These are phyloP conservation scores for Petunia secreta DNA, from an alignment of 257 asterid species.

Conservation along the genomic window DNA sequence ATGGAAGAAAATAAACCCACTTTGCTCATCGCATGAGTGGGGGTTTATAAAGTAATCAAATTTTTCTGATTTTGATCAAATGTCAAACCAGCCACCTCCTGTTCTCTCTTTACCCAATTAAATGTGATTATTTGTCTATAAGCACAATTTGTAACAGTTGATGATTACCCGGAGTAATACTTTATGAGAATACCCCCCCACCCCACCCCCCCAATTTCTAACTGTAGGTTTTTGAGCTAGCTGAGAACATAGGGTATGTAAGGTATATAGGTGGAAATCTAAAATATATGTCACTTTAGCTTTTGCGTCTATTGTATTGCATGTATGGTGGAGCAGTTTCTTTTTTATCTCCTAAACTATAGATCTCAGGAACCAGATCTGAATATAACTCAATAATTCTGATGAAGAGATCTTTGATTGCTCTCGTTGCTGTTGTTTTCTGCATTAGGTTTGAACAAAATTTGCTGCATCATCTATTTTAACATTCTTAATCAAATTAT, in stretches of 20 bases:
- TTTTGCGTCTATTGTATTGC: neutral
- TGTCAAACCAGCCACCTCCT: neutral
- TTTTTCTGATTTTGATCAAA: neutral
- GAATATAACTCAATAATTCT: neutral
- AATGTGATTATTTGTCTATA: neutral
- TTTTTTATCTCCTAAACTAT: neutral
- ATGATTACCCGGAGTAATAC: neutral
- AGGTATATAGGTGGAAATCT: neutral
- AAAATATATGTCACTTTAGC: neutral
- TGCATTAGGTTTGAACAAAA: neutral
- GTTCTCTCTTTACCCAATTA: neutral
- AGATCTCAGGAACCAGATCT: neutral
- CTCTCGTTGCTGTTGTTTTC: neutral
- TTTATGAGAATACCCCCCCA: too few species aligned
- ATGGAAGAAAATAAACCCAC: neutral
- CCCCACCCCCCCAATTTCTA: neutral
- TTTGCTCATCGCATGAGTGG: neutral
- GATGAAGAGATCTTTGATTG: neutral
- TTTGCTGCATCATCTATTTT: neutral
- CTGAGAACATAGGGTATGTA: neutral
- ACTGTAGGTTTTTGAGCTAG: neutral
- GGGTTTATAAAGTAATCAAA: neutral
- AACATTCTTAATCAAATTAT: constrained; percentile 2
- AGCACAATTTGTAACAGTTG: neutral
- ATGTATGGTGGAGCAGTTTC: neutral